A percentile compares a stretch with the other conserved stretches of the same genome.
These are phyloP conservation scores for Dioszegia crocea DNA, from an alignment of 768 basidiomycete genomes.

Conservation along the genomic window DNA sequence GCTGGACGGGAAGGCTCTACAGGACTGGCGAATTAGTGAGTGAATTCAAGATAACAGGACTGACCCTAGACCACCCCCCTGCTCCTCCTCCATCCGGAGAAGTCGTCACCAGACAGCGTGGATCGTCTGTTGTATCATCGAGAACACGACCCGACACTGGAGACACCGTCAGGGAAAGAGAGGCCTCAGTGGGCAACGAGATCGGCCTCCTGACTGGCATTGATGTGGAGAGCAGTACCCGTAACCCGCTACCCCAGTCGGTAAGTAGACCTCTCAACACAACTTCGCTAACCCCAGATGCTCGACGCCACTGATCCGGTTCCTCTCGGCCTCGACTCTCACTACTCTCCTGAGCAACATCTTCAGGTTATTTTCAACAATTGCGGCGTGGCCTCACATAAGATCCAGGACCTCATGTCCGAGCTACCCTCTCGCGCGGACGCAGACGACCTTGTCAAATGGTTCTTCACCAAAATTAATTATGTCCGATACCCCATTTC, in stretches of 20 bases:
- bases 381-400: slow-evolving; percentile 84
- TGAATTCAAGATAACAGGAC: background rate
- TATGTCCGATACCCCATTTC: slow-evolving; percentile 89
- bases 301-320: slow-evolving; percentile 11
- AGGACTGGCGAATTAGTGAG: slow-evolving; percentile 41
- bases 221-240: slow-evolving; percentile 23
- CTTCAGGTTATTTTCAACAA: slow-evolving; percentile 73
- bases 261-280: background rate
- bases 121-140: background rate
- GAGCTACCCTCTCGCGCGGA: slow-evolving; percentile 73
- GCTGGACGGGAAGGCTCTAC: slow-evolving; percentile 33
- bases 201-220: slow-evolving; percentile 5
- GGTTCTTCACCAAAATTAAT: slow-evolving; percentile 63
- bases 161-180: slow-evolving; percentile 10
- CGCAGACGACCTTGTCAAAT: slow-evolving; percentile 71
- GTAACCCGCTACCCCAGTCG: slow-evolving; percentile 42
- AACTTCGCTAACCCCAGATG: slow-evolving; percentile 10
- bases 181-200: slow-evolving; percentile 2
- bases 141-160: background rate
- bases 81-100: slow-evolving; percentile 22
- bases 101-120: background rate
- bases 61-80: slow-evolving; percentile 30
- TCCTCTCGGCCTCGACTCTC: slow-evolving; percentile 31
- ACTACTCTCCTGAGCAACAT: slow-evolving; percentile 65
- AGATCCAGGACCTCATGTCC: slow-evolving; percentile 71